phyloP scores from a whole-genome alignment of 208 protist genomes.

The Leishmania turanica region DNA sequence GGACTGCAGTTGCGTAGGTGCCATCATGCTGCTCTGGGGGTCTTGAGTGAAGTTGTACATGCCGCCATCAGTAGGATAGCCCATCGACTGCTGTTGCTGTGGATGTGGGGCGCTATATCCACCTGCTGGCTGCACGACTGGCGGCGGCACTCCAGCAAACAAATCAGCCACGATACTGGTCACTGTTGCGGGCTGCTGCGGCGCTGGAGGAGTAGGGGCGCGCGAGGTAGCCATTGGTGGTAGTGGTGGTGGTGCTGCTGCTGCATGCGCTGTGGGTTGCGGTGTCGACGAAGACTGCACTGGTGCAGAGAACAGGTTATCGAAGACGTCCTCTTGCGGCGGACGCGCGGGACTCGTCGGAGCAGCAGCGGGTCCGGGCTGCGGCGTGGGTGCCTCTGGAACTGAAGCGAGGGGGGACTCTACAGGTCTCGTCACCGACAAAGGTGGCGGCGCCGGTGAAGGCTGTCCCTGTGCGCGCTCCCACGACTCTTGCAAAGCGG shows the following conservation, averaged over 20 bases:
- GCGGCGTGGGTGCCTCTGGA: not conserved
- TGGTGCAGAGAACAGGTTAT: slow-evolving; percentile 52
- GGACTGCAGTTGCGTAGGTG: not conserved
- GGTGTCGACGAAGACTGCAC: slow-evolving; percentile 16
- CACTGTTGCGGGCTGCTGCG: slow-evolving; percentile 7
- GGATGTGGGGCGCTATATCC: slow-evolving; percentile 4
- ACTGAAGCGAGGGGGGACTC: not conserved
- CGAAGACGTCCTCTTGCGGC: slow-evolving; percentile 43
- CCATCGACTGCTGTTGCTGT: slow-evolving; percentile 2
- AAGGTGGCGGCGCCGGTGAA: slow-evolving; percentile 9
- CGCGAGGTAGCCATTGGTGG: not conserved
- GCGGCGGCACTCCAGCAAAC: slow-evolving; percentile 20
- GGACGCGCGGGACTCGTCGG: slow-evolving; percentile 11
- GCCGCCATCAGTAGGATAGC: not conserved
- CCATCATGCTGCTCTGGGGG: not conserved
- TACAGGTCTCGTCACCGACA: not conserved
- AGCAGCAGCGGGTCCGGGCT: not conserved
- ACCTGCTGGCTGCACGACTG: not conserved
- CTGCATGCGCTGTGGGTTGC: slow-evolving; percentile 6
- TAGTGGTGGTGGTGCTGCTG: not conserved
- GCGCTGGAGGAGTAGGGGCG: not conserved
- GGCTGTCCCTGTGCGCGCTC: slow-evolving; percentile 20
- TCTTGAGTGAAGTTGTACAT: not conserved
- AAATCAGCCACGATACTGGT: slow-evolving; percentile 36
- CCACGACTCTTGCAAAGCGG: slow-evolving; percentile 37